A percentile compares a stretch with the other conserved stretches of the same genome.
Evolutionary conservation across 2,329 filamentous ascomycete genomes (phyloP).

Genomic region (Monosporascus sp.): DNA sequence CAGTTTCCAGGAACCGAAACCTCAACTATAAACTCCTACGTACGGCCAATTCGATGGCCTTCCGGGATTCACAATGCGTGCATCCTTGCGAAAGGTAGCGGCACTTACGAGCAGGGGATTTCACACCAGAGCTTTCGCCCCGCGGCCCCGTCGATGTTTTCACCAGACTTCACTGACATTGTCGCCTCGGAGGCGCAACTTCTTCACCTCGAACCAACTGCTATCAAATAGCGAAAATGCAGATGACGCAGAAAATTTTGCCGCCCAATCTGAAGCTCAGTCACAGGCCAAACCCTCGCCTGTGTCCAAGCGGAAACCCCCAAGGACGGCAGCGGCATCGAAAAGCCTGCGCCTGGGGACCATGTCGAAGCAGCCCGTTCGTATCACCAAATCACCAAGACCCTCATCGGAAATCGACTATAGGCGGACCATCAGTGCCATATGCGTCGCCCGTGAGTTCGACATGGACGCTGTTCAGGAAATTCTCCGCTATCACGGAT

Average conservation of each 20-base stretch:
- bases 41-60: constrained; percentile 16
- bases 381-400: constrained; percentile 25
- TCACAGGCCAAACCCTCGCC: constrained; percentile 12
- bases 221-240: constrained; percentile 35
- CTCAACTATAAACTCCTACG: background rate
- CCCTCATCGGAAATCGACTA: constrained; percentile 32
- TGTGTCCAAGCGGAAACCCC: constrained; percentile 39
- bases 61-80: constrained; percentile 19
- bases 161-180: constrained; percentile 38
- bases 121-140: constrained; percentile 24
- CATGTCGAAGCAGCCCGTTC: constrained; percentile 62
- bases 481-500: constrained; percentile 53
- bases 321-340: constrained; percentile 36
- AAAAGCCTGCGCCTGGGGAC: constrained; percentile 79
- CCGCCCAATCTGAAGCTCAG: constrained; percentile 9
- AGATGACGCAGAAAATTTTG: constrained; percentile 4
- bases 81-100: constrained; percentile 19
- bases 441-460: constrained; percentile 59
- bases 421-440: constrained; percentile 45
- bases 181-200: constrained; percentile 51
- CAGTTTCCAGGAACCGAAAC: background rate
- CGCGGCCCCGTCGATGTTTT: constrained; percentile 31
- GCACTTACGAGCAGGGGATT: constrained; percentile 17
- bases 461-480: constrained; percentile 56
- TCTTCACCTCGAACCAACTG: constrained; percentile 61